These are phyloP conservation scores for Puccinia brachypodii DNA, from an alignment of 1,284 basidiomycete genomes.

Conservation along the genomic window DNA sequence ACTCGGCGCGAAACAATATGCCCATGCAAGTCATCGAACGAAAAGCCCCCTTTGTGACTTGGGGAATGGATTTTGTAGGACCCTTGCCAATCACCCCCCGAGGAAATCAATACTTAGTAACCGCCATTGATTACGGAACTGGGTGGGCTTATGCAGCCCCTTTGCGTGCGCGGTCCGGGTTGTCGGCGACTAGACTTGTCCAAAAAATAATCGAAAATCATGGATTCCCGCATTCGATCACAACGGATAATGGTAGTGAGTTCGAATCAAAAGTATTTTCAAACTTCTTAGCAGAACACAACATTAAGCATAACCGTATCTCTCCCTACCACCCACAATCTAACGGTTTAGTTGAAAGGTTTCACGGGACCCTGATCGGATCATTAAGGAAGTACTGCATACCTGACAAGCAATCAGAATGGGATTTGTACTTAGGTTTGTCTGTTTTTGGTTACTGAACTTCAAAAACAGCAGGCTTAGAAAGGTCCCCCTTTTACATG, in stretches of 20 bases:
- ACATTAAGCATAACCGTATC: conserved; percentile 1
- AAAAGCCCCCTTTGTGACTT: not conserved
- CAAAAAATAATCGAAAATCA: conserved; percentile 1
- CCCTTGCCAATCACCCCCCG: not conserved
- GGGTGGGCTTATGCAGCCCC: conserved; percentile 9
- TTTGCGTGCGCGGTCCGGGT: not conserved
- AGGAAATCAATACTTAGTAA: not conserved
- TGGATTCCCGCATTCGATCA: not conserved
- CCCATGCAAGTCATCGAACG: not conserved
- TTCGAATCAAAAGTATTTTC: not conserved
- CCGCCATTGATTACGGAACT: conserved; percentile 20
- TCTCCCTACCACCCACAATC: conserved; percentile 23
- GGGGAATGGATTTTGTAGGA: conserved; percentile 13
- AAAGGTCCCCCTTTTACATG: conserved; percentile 9
- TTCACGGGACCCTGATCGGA: not conserved
- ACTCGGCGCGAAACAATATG: not conserved
- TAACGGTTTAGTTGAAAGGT: conserved; percentile 8
- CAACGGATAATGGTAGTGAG: conserved; percentile 5
- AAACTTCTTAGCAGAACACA: not conserved
- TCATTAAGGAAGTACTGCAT: not conserved
- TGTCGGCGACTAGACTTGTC: not conserved
- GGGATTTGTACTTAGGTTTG: not conserved
- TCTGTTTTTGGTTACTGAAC: conserved; percentile 2
- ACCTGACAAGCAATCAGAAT: conserved; percentile 13
- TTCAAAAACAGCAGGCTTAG: not conserved